Base-by-base conservation (phyloP, 2,329 filamentous ascomycete species). In the Sporothrix humicola region DNA sequence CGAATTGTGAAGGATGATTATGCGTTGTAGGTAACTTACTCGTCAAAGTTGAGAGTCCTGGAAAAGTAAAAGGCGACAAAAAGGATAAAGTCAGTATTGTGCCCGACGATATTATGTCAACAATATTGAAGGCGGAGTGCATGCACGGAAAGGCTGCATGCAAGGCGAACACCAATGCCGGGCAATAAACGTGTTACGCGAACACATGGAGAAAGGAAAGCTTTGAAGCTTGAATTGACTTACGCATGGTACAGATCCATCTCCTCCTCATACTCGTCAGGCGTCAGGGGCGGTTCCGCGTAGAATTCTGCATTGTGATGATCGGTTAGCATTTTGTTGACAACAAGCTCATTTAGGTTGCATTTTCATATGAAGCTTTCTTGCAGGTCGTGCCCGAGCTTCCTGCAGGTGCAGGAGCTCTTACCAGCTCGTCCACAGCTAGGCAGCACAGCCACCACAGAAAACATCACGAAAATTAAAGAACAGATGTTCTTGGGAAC, bases 221-320 rank as follows among this genome's bases (percentile, higher is more conserved):
- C 17, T 1, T 10, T 37, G 13, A 63, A 48, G 7, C n/a, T 4
- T 6, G 42, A 20, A 2, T 12, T 2, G 82, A 17, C 90, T 80
- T 84, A 92, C 85, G 83, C 80, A 76, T 89, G 81, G 79, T 97
- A 99, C 31, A 96, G 84, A 23, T 86, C 78, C 56, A 79, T 83
- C 78, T 97, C 93, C 69, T 91, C 86, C 2, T 86, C 82, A 68
- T 88, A 86, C 79, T 97, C 90, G 0, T 85, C 86, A 0, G 91
- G 90, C 0, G 92, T 95, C 75, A 97, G 83, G 0, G 94, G 94
- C 0, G 91, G 87, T 80, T 98, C 95, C 13, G 92, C 90, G 79
- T 89, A 96, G 80, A 89, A 93, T 75, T 94, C 91, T 88, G 73
- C 26, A 63, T 37, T 23, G 13, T 15, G 26, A 13, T 20, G 17